Base-by-base conservation (phyloP, 176 grass and related monocot genomes). In the Aegilops tauschii region DNA sequence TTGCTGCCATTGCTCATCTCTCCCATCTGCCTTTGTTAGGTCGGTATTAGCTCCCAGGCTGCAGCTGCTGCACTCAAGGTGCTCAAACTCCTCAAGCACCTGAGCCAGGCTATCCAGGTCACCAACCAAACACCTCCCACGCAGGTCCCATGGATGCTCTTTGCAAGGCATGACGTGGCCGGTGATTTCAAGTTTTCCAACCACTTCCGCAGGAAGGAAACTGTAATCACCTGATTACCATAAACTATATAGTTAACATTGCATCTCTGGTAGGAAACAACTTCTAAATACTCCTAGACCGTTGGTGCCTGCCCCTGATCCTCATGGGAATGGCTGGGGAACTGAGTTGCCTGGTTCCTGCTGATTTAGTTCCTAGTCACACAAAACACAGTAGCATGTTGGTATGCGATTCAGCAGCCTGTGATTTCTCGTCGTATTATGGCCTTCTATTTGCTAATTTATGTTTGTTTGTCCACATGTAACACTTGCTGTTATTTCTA, bases 401-500 rank as follows among this genome's bases (percentile, higher is more conserved):
- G 32, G 44, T 58, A 56, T 29, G 75, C 32, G 17, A 54, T 69
- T 30, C 4, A 8, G 27, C 21, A 20, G 5, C 16, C 34, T 76
- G 45, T 76, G 56, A 8, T 84, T 76, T 76, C 12, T 76, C 76
- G 28, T 47, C 39, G 27, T 71, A 77, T 18, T 71, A 47, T 8
- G 83, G 50, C 52, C 13, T 88, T 30, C 16, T 82, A 62, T 63
- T 68, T 78, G 40, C 23, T 78, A n/a, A 29, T 77, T 14, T 30
- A 77, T 87, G 44, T 10, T 72, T 47, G 32, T 23, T 69, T 65
- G 17, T 20, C 11, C 6, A 28, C 63, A 40, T 83, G 77, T 83
- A 80, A 83, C 74, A 66, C 28, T 5, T 45, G 18, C 54, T 47
- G 20, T 81, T 61, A n/a, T 86, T 79, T 54, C 66, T 89, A 81